Evolutionary conservation across 2,329 filamentous ascomycete genomes (phyloP), one percentile per base, ranked within the genome.

Genomic region (Erysiphe pulchra): DNA sequence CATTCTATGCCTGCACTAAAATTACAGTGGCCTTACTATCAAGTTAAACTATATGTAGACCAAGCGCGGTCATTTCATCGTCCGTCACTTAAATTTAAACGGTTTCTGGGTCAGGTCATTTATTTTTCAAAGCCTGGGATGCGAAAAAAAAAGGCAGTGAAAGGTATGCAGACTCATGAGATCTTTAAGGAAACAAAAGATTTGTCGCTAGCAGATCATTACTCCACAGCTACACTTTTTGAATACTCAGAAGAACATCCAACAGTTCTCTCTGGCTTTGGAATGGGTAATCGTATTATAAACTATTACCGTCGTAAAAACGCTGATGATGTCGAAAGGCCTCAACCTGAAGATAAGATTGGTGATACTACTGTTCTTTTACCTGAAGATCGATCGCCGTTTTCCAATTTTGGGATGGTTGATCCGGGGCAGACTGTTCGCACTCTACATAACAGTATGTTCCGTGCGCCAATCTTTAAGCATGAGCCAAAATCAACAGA

Each of bases 241-340:
- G 90, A 98, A 61, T 98, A 98, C 59, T 92, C 84, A 9, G 90
- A 98, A 61, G 85, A 94, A 56, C 79, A 84, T 50, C 90, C 90
- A 0, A 80, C 79, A 10, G 84, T 92, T 48, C 66, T 98, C 50
- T 94, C 87, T 39, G 94, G 92, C 57, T 93, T 94, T 56, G 90
- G 87, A 52, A 98, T 98, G 90, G 86, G 86, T 45, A 92, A 80
- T 59, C 80, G 85, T 45, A 72, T 98, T 48, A 84, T 95, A 65
- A 95, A 98, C 61, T 98, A 95, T 61, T 94, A 94, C 59, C 80
- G 84, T 36, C 76, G 86, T 48, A 84, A 84, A 55, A 80, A 84
- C 57, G 73, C 72, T 37, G 67, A 69, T 38, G 71, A 70, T 32
- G 50, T 54, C 30, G 59, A 60, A 8, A 55, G 64, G 61, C 70